Evolutionary conservation across 1,284 basidiomycete species (phyloP), one percentile per base, ranked within the genome.

Genomic region (Apiotrichum montevideense): DNA sequence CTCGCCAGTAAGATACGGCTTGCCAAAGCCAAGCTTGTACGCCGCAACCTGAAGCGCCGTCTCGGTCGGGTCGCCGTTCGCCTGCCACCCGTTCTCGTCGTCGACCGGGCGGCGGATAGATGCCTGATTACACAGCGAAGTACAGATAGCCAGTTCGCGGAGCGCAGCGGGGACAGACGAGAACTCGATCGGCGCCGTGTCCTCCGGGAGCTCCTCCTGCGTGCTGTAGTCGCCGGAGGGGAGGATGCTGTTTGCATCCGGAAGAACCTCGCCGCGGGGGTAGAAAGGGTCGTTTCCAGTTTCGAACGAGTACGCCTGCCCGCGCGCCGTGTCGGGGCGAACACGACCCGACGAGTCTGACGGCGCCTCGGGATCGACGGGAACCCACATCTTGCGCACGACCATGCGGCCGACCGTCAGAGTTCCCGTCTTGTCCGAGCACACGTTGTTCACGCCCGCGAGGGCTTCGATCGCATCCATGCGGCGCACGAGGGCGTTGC

Each of bases 61-160:
- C 66, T 84, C 82, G 13, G 86, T 87, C 1, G 85, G 83, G 65
- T 87, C 86, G 34, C 86, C 86, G 46, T 83, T 83, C 0, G 84
- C 83, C 42, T 82, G 80, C 85, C 85, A 87, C 15, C 80, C 81
- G 13, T 39, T 39, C 13, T 79, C 76, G 40, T 63, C 72, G 8
- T 63, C 72, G 11, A 63, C 61, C 15, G 70, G 69, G 45, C 66
- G 63, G 52, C 71, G 68, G 13, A 81, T 68, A 2, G 75, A 78
- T 9, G 80, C 79, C 61, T 78, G 75, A 68, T 80, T 81, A 67
- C 79, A 80, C 21, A 81, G 70, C 6, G 73, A 68, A 29, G 78
- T 77, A 59, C 78, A 77, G 48, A 78, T 75, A 10, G 76, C 74
- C 52, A 80, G 65, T 11, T 74, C 66, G 37, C 70, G 65, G 9